Conservation (phyloP, 768 basidiomycete genomes). For the Xerocomus spinulosus region DNA sequence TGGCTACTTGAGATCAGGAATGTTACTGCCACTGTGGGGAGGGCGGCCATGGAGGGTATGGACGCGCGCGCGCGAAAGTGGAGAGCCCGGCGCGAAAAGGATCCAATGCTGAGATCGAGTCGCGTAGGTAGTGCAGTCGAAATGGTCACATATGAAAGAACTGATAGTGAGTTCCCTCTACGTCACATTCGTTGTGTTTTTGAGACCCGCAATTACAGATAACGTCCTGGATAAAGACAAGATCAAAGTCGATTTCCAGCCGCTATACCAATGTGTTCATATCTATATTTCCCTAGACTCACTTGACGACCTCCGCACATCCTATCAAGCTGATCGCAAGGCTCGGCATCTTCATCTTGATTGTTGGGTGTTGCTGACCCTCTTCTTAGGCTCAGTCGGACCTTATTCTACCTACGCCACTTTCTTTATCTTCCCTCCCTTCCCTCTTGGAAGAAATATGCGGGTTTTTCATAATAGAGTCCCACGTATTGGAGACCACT, state of each 20-base stretch:
- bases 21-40: slow-evolving; percentile 79
- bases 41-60: slow-evolving; percentile 87
- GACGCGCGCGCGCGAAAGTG: slow-evolving; percentile 76
- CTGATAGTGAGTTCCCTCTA: slow-evolving; percentile 66
- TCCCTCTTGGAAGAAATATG: slow-evolving; percentile 89
- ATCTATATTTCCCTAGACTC: slow-evolving; percentile 90
- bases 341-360: slow-evolving; percentile 32
- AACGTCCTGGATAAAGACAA: slow-evolving; percentile 90
- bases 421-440: slow-evolving; percentile 62
- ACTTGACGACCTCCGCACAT: slow-evolving; percentile 83
- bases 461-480: slow-evolving; percentile 97
- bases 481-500: slow-evolving; percentile 84
- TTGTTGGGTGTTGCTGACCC: slow-evolving; percentile 12
- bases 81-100: slow-evolving; percentile 79
- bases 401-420: slow-evolving; percentile 78
- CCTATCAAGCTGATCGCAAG: slow-evolving; percentile 97
- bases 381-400: slow-evolving; percentile 84
- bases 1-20: slow-evolving; percentile 96
- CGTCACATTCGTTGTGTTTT: too few species aligned
- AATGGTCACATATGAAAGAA: slow-evolving; percentile 87
- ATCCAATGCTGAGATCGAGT: slow-evolving; percentile 68
- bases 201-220: too few species aligned
- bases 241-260: slow-evolving; percentile 87
- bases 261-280: slow-evolving; percentile 94
- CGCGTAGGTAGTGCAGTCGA: slow-evolving; percentile 91